These are phyloP conservation scores for Abortiporus biennis DNA, from an alignment of 1,284 basidiomycete species.

Conservation along the genomic window DNA sequence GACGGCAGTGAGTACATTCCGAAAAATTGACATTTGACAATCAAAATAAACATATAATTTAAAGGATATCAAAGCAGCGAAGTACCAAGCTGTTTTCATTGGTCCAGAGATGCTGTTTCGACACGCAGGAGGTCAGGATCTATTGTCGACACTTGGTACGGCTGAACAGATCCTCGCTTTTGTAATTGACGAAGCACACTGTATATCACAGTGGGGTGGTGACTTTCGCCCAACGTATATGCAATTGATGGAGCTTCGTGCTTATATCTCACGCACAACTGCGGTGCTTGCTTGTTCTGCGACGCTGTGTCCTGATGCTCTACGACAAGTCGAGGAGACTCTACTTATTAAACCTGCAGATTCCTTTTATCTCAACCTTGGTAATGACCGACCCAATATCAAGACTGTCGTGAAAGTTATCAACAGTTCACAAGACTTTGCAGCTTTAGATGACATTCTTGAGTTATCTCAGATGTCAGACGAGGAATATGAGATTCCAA, in stretches of 20 bases:
- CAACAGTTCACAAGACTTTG: not conserved
- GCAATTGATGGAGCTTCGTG: constrained; percentile 12
- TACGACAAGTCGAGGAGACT: constrained; percentile 8
- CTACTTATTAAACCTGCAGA: constrained; percentile 4
- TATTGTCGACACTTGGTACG: not conserved
- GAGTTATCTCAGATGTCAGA: too few relatives aligned
- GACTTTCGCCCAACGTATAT: constrained; percentile 18
- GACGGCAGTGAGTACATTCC: constrained; percentile 14
- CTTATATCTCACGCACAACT: constrained; percentile 9
- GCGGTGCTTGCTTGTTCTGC: constrained; percentile 17
- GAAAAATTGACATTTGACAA: not conserved
- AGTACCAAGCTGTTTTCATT: constrained; percentile 23
- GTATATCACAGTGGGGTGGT: constrained; percentile 22
- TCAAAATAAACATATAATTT: not conserved
- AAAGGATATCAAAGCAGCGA: constrained; percentile 18
- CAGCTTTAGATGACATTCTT: not conserved
- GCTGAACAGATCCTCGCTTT: constrained; percentile 14
- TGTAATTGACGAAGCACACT: constrained; percentile 30
- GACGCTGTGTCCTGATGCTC: constrained; percentile 12
- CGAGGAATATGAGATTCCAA: not conserved
- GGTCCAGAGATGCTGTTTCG: constrained; percentile 31
- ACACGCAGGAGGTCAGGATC: constrained; percentile 14
- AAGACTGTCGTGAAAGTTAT: constrained; percentile 1
- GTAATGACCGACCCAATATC: constrained; percentile 18
- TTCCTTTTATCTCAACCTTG: constrained; percentile 13